Evolutionary conservation across 176 grass and related monocot genomes (phyloP), one percentile per base, ranked within the genome.

Genomic region (Cymbopogon citratus): DNA sequence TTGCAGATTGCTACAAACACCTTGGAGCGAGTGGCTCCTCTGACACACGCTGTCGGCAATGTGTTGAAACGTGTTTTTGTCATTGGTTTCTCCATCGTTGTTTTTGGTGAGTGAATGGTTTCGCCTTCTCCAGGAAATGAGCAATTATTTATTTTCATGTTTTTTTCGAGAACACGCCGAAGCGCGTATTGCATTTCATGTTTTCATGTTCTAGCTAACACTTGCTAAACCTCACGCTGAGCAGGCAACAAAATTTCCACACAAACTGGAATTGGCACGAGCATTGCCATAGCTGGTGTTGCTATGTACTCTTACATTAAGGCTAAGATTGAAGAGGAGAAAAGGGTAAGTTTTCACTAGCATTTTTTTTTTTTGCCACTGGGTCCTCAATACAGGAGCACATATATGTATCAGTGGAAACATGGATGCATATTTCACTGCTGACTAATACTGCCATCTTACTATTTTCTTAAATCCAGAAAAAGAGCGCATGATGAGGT

Each of bases 11-110:
- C 96, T 66, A 95, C 91, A 56, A 99, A 99, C 77, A 99, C 96
- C 82, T 87, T 99, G 89, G 96, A 99, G 74, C 82, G 96, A 56
- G 96, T 99, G 68, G 91, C 96, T 66, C 96, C 96, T 82, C 89
- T 99, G 48, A 99, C 96, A 27, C 96, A 99, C 78, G 96, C 96
- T 23, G 96, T 99, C 24, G 96, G 96, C 59, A 99, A 99, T 88
- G 96, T 99, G 74, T 87, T 99, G 84, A 99, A 99, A 90, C 93
- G 96, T 89, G 96, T 99, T 12, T 99, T 99, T 57, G 96, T 99
- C 63, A 99, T 99, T 73, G 91, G 96, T 23, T 99, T 99, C 76
- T 91, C 96, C 6, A 99, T 99, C 70, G 68, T 99, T 18, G 21
- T 70, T 43, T 99, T 99, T 52, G 96, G 96, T 99, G 88, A 80